Conservation (phyloP, 1,284 basidiomycete species). For the Apiotrichum montevideense region DNA sequence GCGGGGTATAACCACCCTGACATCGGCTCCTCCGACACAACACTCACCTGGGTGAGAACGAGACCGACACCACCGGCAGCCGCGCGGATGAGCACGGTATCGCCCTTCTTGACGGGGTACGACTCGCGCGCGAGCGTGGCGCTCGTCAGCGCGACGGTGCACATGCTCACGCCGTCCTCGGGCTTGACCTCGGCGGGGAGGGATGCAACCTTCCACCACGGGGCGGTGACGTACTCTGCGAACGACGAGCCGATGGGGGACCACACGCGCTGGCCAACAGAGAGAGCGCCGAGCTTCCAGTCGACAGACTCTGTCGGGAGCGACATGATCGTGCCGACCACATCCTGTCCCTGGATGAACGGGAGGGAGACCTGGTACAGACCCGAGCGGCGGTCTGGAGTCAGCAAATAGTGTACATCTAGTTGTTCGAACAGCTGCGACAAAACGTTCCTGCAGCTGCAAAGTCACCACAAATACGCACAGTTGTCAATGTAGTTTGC, state of each 20-base stretch:
- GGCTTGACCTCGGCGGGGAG: slow-evolving; percentile 53
- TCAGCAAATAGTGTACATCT: background rate
- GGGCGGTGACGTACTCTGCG: slow-evolving; percentile 67
- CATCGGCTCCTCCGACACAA: slow-evolving; percentile 13
- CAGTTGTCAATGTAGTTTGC: slow-evolving; percentile 64
- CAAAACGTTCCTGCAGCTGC: too few species aligned
- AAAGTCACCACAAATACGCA: slow-evolving; percentile 19
- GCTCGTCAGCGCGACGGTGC: slow-evolving; percentile 75
- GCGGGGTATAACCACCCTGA: slow-evolving; percentile 25
- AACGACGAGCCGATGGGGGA: slow-evolving; percentile 57
- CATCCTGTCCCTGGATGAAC: slow-evolving; percentile 70
- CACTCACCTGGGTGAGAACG: slow-evolving; percentile 49
- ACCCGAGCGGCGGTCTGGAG: slow-evolving; percentile 44
- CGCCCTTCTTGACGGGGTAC: slow-evolving; percentile 64
- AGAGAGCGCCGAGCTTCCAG: slow-evolving; percentile 52
- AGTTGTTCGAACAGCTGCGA: background rate
- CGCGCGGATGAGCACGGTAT: slow-evolving; percentile 63
- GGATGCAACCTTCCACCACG: slow-evolving; percentile 59
- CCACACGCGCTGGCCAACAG: slow-evolving; percentile 47
- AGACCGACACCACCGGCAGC: slow-evolving; percentile 70
- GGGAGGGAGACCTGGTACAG: slow-evolving; percentile 59
- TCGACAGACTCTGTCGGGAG: slow-evolving; percentile 54
- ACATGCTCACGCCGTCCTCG: slow-evolving; percentile 60
- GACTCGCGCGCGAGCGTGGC: slow-evolving; percentile 74
- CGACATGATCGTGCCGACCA: slow-evolving; percentile 65